Percentiles rank a stretch among this genome's conserved stretches.
Conservation (phyloP, 1,284 basidiomycete species). For the Papiliotrema nemorosa region DNA sequence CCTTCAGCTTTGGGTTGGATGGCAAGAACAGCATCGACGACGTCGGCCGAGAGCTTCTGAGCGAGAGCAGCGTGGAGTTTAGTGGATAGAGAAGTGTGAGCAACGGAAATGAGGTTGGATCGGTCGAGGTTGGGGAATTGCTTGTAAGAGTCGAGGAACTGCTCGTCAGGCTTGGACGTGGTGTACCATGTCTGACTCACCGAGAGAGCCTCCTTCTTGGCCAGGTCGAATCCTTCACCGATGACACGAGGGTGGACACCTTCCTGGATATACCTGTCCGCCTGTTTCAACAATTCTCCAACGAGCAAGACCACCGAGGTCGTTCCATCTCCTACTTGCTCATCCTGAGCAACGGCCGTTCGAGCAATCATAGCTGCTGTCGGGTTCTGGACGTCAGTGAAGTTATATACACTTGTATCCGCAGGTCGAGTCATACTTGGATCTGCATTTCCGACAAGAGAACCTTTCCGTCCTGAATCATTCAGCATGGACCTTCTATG, state of each 20-base stretch:
- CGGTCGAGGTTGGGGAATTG: slow-evolving; percentile 75
- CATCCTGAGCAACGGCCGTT: slow-evolving; percentile 96
- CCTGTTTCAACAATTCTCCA: slow-evolving; percentile 95
- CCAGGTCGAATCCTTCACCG: slow-evolving; percentile 91
- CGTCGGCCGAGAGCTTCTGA: slow-evolving; percentile 79
- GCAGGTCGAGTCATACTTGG: slow-evolving; percentile 60
- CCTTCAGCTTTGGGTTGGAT: slow-evolving; percentile 69
- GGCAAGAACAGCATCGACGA: slow-evolving; percentile 91
- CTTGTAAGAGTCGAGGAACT: slow-evolving; percentile 89
- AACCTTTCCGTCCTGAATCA: slow-evolving; percentile 80
- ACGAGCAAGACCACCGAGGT: slow-evolving; percentile 96
- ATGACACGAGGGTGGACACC: slow-evolving; percentile 98
- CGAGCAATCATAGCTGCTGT: slow-evolving; percentile 99
- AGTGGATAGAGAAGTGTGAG: slow-evolving; percentile 89
- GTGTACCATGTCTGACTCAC: slow-evolving; percentile 54
- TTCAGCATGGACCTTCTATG: neutral
- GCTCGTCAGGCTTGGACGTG: neutral
- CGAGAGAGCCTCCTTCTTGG: slow-evolving; percentile 87
- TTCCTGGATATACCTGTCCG: slow-evolving; percentile 95
- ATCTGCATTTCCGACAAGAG: slow-evolving; percentile 99
- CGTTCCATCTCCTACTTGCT: slow-evolving; percentile 98
- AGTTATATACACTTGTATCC: neutral
- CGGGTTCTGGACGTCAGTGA: slow-evolving; percentile 62
- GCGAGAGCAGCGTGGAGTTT: slow-evolving; percentile 84
- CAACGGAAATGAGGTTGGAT: slow-evolving; percentile 85